Base-by-base conservation (phyloP, 331 rosid genomes). In the Quercus phellos region DNA sequence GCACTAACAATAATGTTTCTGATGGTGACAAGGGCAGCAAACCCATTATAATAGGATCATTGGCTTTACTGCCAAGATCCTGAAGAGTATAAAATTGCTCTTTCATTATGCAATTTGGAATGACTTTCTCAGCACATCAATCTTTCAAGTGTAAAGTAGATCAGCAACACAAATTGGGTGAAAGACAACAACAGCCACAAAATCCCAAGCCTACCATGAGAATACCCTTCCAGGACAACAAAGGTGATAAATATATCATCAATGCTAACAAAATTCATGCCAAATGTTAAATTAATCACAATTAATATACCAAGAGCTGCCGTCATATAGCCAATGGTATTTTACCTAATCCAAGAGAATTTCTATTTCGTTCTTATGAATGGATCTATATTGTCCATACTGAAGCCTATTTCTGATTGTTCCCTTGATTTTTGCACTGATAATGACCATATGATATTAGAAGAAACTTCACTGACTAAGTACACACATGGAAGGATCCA, bases 401-500 rank as follows among this genome's bases (percentile, higher is more conserved):
- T 27, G 53, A 22, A 68, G 71, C 51, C 12, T 29, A 55, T 54
- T 59, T 26, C 21, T 19, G 72, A 27, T 59, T 19, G 61, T 43
- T 75, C 60, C 27, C 71, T 22, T 16, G 32, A 43, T 14, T 75
- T 43, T 38, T 35, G 18, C 13, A 75, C 16, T 8, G 67, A 43
- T 13, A 75, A 43, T 59, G 24, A 58, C 74, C 27, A 19, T 1
- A 29, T 59, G 26, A 58, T 42, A 70, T 27, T n/a, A 70, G 3
- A 29, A 58, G 5, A 34, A 51, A 75, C 24, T 14, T 29, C 50
- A 70, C 70, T 50, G 21, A 73, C 56, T 56, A 67, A 77, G 74
- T 77, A 78, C 27, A 72, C 46, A 70, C 43, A 29, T 66, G 13
- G 51, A 63, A 61, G 24, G 70, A 72, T 67, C 60, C 75, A 29